A percentile compares a stretch with the other conserved stretches of the same genome.
These are phyloP conservation scores for Aspergillus latus DNA, from an alignment of 2,329 filamentous ascomycete species.

Conservation along the genomic window DNA sequence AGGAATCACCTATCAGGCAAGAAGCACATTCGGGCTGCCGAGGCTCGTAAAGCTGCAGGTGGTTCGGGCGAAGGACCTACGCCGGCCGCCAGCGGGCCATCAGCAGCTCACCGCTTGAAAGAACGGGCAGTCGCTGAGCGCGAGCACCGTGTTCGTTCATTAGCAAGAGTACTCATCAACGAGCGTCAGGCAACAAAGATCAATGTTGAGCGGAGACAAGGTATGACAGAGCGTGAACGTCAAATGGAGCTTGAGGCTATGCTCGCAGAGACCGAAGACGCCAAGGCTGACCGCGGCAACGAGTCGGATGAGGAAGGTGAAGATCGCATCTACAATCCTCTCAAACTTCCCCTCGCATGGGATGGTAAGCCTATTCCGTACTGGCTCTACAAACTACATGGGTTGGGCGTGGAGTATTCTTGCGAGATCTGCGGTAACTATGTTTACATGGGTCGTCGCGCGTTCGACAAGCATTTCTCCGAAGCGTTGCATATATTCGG, in stretches of 20 bases:
- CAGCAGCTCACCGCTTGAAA: conserved; percentile 60
- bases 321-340: conserved; percentile 91
- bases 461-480: conserved; percentile 98
- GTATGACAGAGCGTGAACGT: conserved; percentile 95
- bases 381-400: conserved; percentile 97
- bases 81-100: conserved; percentile 21
- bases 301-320: conserved; percentile 73
- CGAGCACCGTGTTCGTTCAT: conserved; percentile 76
- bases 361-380: conserved; percentile 98
- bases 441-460: conserved; percentile 95
- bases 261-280: conserved; percentile 60
- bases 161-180: conserved; percentile 78
- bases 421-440: conserved; percentile 98
- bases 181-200: conserved; percentile 86
- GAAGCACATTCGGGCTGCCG: conserved; percentile 85
- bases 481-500: conserved; percentile 92
- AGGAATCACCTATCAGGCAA: conserved; percentile 84
- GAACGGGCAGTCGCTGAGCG: conserved; percentile 88
- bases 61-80: conserved; percentile 40
- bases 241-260: conserved; percentile 90
- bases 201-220: conserved; percentile 94
- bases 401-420: conserved; percentile 87
- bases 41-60: conserved; percentile 55
- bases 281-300: conserved; percentile 41
- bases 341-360: conserved; percentile 95